Base-by-base conservation (phyloP, 768 basidiomycete species). In the Cubamyces lactineus region DNA sequence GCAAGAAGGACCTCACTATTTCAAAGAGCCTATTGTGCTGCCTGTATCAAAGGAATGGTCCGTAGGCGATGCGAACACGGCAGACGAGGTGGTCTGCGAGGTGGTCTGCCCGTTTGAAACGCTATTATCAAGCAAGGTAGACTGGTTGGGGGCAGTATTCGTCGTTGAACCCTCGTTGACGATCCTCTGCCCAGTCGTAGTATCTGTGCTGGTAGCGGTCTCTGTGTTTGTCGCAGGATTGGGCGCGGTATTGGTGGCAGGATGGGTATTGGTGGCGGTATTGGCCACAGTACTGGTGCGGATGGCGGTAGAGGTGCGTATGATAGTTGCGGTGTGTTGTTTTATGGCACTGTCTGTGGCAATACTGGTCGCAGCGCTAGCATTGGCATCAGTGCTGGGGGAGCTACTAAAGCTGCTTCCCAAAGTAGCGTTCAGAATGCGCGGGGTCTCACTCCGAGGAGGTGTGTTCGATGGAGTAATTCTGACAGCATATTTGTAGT, bases 71-170 rank as follows among this genome's bases (percentile, higher is more conserved):
- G 64, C 38, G 1, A 64, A 57, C 12, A 66, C 38, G 30, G 65
- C n/a, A 15, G 68, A 60, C n/a, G n/a, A n/a, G n/a, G n/a, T n/a
- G 24, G 65, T 67, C n/a, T 46, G 47, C 4, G 67, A 68, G 15
- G 46, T 57, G 15, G 61, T 54, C 19, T 62, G 45, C 11, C 61
- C 16, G 2, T 57, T 48, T 6, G 72, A 16, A 12, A 66, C 19
- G 26, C 69, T 3, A 5, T 55, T 28, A 28, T 50, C 45, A 9
- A 56, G 50, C 19, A 56, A 26, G 43, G 58, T 62, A 23, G 62
- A 42, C 3, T 39, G 34, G 5, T 24, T 26, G 19, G 46, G 24
- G 50, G 42, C n/a, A 23, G n/a, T n/a, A n/a, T n/a, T n/a, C n/a
- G 42, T 38, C 11, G 28, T 28, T 24, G 52, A 49, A 41, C 26